phyloP scores from a whole-genome alignment of 352 stramenopile species.

The Phytophthora cactorum region DNA sequence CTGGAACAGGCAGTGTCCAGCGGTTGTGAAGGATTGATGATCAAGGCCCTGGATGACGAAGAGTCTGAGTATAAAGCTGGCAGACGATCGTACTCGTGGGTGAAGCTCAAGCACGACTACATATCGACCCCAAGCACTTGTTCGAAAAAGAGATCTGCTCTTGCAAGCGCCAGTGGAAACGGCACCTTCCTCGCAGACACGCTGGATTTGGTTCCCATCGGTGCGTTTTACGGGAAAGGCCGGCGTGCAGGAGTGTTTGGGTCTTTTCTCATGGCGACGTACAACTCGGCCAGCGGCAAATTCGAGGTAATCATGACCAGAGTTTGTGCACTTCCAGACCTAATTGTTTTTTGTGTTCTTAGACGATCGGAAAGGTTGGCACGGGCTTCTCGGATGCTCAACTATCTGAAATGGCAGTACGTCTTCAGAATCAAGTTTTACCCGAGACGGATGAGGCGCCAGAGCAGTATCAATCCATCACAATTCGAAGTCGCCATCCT shows the following conservation, averaged over 20 bases:
- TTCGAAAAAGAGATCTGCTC: slow-evolving; percentile 11
- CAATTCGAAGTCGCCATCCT: slow-evolving; percentile 74
- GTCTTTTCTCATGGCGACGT: slow-evolving; percentile 98
- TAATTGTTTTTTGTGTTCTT: slow-evolving; percentile 12
- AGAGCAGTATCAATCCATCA: slow-evolving; percentile 40
- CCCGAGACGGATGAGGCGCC: slow-evolving; percentile 70
- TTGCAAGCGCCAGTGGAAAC: slow-evolving; percentile 23
- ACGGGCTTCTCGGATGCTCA: slow-evolving; percentile 98
- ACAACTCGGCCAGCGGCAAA: slow-evolving; percentile 93
- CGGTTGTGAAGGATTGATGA: slow-evolving; percentile 85
- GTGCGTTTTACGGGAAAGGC: slow-evolving; percentile 96
- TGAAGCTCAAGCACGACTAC: slow-evolving; percentile 89
- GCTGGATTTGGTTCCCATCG: slow-evolving; percentile 99
- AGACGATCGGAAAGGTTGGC: slow-evolving; percentile 92
- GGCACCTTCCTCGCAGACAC: slow-evolving; percentile 82
- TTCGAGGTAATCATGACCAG: slow-evolving; percentile 83
- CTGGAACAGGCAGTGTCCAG: slow-evolving; percentile 57
- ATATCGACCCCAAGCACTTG: slow-evolving; percentile 20
- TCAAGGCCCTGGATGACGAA: slow-evolving; percentile 65
- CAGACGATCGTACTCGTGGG: slow-evolving; percentile 78
- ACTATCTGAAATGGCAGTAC: slow-evolving; percentile 71
- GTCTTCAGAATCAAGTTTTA: slow-evolving; percentile 47
- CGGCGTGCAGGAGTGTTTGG: slow-evolving; percentile 96
- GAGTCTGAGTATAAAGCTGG: slow-evolving; percentile 72
- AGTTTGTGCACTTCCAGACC: neutral